phyloP scores from a whole-genome alignment of 1,139 yeast species.

The Yamadazyma kanchanaburiensis region DNA sequence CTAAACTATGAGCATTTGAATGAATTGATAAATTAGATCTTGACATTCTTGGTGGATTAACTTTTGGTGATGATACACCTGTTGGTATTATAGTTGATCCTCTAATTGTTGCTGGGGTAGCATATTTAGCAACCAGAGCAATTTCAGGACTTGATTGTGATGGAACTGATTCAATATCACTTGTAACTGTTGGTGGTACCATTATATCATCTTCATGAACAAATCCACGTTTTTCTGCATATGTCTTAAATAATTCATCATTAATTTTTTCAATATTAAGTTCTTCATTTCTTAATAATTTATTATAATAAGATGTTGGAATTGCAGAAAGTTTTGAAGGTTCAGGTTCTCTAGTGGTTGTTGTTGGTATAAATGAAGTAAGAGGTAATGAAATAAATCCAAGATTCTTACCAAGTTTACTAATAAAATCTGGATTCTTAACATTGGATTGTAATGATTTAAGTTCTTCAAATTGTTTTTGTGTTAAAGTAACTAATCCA shows the following conservation, averaged over 20 bases:
- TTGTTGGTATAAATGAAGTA: conserved; percentile 56
- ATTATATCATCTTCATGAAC: conserved; percentile 21
- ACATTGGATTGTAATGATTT: conserved; percentile 15
- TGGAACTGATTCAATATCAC: conserved; percentile 10
- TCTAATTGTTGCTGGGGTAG: conserved; percentile 14
- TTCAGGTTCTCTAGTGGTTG: conserved; percentile 53
- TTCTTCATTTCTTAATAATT: conserved; percentile 44
- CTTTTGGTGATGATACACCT: conserved; percentile 5
- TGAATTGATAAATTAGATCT: conserved; percentile 32
- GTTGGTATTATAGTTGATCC: conserved; percentile 4
- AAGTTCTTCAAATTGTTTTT: conserved; percentile 27
- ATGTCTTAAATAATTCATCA: conserved; percentile 42
- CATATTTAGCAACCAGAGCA: conserved; percentile 14
- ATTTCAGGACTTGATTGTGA: conserved; percentile 12
- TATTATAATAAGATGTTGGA: conserved; percentile 62
- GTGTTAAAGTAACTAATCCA: conserved; percentile 42
- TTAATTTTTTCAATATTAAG: conserved; percentile 43
- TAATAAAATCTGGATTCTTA: conserved; percentile 21
- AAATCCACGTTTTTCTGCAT: conserved; percentile 51
- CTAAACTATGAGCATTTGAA: conserved; percentile 19
- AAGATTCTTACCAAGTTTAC: conserved; percentile 34
- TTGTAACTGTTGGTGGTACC: conserved; percentile 13
- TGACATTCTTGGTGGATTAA: conserved; percentile 17
- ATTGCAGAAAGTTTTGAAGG: conserved; percentile 57
- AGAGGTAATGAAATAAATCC: conserved; percentile 56